Base-by-base conservation (phyloP, 225 moss, liverwort and hornwort genomes). In the Physcomitrium patens region DNA sequence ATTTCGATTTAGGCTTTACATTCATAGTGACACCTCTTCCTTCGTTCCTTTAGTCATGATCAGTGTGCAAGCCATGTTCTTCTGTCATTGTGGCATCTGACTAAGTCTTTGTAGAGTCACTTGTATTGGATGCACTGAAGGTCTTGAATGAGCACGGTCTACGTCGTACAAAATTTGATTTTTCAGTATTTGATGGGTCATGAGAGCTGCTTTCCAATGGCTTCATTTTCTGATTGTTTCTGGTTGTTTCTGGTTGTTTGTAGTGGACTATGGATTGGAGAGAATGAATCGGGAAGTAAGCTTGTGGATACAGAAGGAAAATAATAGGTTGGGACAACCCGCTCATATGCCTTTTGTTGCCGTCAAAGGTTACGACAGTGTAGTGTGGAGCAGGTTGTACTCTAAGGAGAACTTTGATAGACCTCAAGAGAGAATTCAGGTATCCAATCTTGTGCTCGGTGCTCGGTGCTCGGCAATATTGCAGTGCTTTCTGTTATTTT, bases 331-430 rank as follows among this genome's bases (percentile, higher is more conserved):
- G 81, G 90, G 86, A 22, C 76, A 84, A 55, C 85, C 83, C 20
- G 81, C 67, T 42, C 82, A 87, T 73, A 78, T 92, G 75, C 96
- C 96, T 9, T 94, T 94, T 53, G 82, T 94, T 78, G 96, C 96
- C 43, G 87, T 89, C 47, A 89, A 84, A 72, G 96, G 96, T 11
- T 97, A 84, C 70, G 92, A 97, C 87, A 94, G 96, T 82, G 76
- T 97, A 49, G 96, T 97, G 31, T 97, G 96, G 96, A 97, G 96
- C 78, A 82, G 96, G 83, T 75, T 91, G 23, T 97, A 97, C 67
- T 97, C 96, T 0, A 84, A 83, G 47, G 92, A 92, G 49, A 87
- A 79, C 12, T 85, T 89, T 37, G 85, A 72, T 63, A 84, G 73
- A 49, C 85, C 89, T 18, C 92, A 91, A 75, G 91, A 94, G 50